A percentile compares a stretch with the other conserved stretches of the same genome.
Evolutionary conservation across 2,329 filamentous ascomycete genomes (phyloP).

Genomic region (Phaeophleospora eucalypticola): DNA sequence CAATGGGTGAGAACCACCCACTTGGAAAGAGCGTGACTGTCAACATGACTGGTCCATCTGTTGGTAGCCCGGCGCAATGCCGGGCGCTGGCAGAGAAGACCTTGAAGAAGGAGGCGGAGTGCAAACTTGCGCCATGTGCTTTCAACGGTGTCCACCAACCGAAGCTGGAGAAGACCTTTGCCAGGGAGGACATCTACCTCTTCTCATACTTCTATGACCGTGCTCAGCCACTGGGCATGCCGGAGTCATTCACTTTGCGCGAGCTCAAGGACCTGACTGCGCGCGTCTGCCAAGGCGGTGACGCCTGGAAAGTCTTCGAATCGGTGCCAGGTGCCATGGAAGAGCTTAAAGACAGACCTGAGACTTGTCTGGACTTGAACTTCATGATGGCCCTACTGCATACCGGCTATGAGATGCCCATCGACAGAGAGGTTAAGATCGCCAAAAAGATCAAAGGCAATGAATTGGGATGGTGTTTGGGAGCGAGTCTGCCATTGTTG

Average conservation of each 20-base stretch:
- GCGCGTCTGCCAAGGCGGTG: constrained; percentile 81
- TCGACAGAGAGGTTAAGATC: constrained; percentile 93
- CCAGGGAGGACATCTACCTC: constrained; percentile 86
- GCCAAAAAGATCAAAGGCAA: constrained; percentile 98
- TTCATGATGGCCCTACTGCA: constrained; percentile 93
- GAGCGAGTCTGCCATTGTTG: constrained; percentile 60
- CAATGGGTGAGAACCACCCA: constrained; percentile 61
- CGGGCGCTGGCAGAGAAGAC: constrained; percentile 87
- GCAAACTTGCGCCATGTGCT: constrained; percentile 84
- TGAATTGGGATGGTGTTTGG: constrained; percentile 95
- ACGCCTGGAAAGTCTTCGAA: constrained; percentile 77
- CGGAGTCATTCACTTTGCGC: constrained; percentile 88
- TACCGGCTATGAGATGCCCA: constrained; percentile 96
- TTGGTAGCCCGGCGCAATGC: constrained; percentile 77
- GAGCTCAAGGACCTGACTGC: constrained; percentile 83
- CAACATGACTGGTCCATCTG: constrained; percentile 81
- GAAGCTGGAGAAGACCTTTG: constrained; percentile 84
- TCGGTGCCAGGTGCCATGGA: constrained; percentile 71
- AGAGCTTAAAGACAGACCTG: constrained; percentile 76
- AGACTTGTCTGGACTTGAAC: constrained; percentile 91
- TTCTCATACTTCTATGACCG: constrained; percentile 99
- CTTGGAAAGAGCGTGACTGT: constrained; percentile 64
- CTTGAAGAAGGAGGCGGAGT: constrained; percentile 78
- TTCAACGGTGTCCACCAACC: constrained; percentile 98
- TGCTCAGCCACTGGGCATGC: constrained; percentile 90